A percentile compares a stretch with the other conserved stretches of the same genome.
Conservation (phyloP, 2,329 filamentous ascomycete genomes). For the Ceratocystis ficicola region DNA sequence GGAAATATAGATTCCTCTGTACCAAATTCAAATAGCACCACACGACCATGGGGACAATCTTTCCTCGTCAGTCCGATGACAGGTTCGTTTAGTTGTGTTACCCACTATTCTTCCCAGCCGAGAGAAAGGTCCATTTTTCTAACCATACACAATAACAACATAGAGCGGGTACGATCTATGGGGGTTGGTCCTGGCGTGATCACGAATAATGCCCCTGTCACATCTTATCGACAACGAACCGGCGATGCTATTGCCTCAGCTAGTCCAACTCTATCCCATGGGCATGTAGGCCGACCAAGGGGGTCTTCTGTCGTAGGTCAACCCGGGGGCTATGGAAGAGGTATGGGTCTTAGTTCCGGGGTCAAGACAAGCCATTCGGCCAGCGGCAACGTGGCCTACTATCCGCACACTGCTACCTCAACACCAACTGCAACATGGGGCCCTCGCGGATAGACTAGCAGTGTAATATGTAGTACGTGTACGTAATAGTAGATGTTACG, state of each 20-base stretch:
- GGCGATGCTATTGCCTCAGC: constrained; percentile 1
- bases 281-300: background rate
- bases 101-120: background rate
- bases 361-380: constrained; percentile 21
- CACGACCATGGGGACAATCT: constrained; percentile 1
- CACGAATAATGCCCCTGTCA: constrained; percentile 20
- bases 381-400: constrained; percentile 2
- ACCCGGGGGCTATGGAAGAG: background rate
- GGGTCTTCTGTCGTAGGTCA: constrained; percentile 12
- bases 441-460: background rate
- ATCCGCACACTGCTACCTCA: background rate
- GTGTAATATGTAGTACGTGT: background rate
- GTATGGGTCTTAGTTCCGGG: constrained; percentile 23
- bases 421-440: background rate
- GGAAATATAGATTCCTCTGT: background rate
- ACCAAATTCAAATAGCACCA: background rate
- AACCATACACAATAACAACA: background rate
- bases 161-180: constrained; percentile 25
- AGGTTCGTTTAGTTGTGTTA: background rate
- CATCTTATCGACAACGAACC: constrained; percentile 20
- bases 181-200: constrained; percentile 28
- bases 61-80: constrained; percentile 4
- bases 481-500: too few relatives aligned
- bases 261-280: background rate
- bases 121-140: background rate